Evolutionary conservation across 192 early-diverging fungal genomes (phyloP), one percentile per base, ranked within the genome.

Genomic region (Podochytrium sp.): DNA sequence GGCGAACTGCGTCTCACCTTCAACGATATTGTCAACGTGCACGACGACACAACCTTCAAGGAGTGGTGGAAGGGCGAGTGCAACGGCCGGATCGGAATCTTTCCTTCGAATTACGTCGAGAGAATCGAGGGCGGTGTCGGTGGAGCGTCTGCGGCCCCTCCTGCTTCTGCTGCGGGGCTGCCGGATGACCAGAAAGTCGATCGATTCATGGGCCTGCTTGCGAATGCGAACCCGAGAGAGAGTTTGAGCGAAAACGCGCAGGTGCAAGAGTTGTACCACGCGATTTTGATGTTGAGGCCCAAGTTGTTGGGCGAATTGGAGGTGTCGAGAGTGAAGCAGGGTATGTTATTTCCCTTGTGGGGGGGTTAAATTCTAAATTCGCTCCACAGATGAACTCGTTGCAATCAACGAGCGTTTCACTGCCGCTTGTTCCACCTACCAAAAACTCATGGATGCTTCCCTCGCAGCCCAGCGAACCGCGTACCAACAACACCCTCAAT

Each of bases 61-160:
- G 98, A 99, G 78, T 99, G 98, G 98, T 99, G 97, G 96, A 93
- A 94, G 74, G 98, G 96, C 29, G 90, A 93, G 77, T 79, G 92
- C n/a, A 84, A 84, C 14, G 93, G 93, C n/a, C 87, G 88, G 52
- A 87, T 89, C 57, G 98, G 98, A 14, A 96, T 99, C 47, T 98
- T 99, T 71, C 98, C 98, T 10, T 92, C 94, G 14, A 98, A 98
- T 78, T 99, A 98, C 83, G 96, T 98, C 25, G 89, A 89, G 78
- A 75, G 83, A 52, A 42, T 87, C 30, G 62, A 73, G 25, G 40
- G 64, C 20, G 37, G 10, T 41, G 75, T 23, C 32, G 41, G 63
- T 55, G 56, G 65, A 14, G 70, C 52, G 23, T 42, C 71, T 5
- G 33, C 66, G n/a, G 76, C 34, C 29, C 42, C 49, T 37, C 53